Evolutionary conservation across 352 stramenopile genomes (phyloP), one percentile per base, ranked within the genome.

Genomic region (Globisporangium solare): DNA sequence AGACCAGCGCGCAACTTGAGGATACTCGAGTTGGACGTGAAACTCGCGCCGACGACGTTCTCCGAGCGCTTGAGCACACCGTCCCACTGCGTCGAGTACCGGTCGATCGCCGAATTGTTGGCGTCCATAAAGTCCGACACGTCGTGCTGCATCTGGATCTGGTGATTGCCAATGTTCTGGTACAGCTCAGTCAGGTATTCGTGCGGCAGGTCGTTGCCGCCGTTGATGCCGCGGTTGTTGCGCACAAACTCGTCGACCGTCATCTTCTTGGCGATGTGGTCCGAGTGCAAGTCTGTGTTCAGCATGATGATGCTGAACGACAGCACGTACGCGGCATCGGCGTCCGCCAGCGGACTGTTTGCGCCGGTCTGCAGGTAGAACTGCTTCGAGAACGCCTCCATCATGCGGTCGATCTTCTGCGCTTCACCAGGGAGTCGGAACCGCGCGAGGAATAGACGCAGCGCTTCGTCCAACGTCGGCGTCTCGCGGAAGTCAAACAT

Each of bases 251-350:
- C 86, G 41, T 95, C 83, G 8, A 90, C 40, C 1, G 73, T 93
- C 86, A 95, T 95, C 51, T 95, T 95, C 66, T 93, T 93, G 6
- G 76, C 68, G 41, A 95, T 92, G 42, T 94, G 80, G 31, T 93
- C 81, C 56, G 77, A 98, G 70, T 99, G 97, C 58, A 99, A 66
- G 61, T 99, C 97, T n/a, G 96, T 99, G 72, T 99, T 99, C 21
- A 99, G 78, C 95, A 99, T 99, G 51, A 99, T 99, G 60, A 99
- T 98, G 45, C 96, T 97, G 79, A 99, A 99, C 11, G 95, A 90
- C 31, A 99, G 71, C 21, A 99, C 84, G 57, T 98, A 99, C 3
- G 94, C 96, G 24, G 95, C 89, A 65, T 99, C 96, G 11, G 83
- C 94, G 27, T 91, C 75, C 18, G 87, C 67, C 22, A 94, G 59